Conservation (phyloP, 2,329 filamentous ascomycete species). For the Hypoxylon sp. region DNA sequence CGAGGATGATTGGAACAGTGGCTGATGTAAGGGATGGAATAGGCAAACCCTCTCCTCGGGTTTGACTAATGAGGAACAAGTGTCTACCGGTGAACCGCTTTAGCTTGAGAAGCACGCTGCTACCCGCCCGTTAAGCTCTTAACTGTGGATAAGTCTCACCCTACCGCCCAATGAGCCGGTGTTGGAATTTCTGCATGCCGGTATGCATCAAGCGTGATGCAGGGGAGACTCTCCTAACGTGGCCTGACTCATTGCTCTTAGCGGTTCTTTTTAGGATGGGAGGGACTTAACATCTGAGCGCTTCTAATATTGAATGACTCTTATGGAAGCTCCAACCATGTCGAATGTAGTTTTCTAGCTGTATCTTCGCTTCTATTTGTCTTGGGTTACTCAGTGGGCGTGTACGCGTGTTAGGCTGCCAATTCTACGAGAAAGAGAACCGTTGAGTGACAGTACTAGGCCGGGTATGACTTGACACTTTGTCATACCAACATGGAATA, state of each 20-base stretch:
- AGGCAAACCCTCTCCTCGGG: background rate
- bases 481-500: constrained; percentile 2
- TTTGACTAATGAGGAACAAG: background rate
- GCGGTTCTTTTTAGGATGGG: background rate
- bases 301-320: background rate
- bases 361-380: background rate
- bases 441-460: background rate
- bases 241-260: background rate
- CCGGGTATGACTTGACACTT: background rate
- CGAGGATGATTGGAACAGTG: constrained; percentile 12
- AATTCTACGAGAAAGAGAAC: constrained; percentile 1
- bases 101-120: background rate
- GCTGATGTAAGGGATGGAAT: constrained; percentile 34
- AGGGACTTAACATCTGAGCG: background rate
- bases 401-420: constrained; percentile 9
- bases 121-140: constrained; percentile 7
- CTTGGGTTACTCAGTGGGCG: background rate
- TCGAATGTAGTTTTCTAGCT: background rate
- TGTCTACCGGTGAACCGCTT: background rate
- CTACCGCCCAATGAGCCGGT: constrained; percentile 16
- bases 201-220: constrained; percentile 3
- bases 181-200: constrained; percentile 11
- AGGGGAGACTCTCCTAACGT: background rate
- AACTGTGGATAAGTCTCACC: constrained; percentile 5
- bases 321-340: background rate